Conservation (phyloP, 1,284 basidiomycete species). For the Trichosporon faecale region DNA sequence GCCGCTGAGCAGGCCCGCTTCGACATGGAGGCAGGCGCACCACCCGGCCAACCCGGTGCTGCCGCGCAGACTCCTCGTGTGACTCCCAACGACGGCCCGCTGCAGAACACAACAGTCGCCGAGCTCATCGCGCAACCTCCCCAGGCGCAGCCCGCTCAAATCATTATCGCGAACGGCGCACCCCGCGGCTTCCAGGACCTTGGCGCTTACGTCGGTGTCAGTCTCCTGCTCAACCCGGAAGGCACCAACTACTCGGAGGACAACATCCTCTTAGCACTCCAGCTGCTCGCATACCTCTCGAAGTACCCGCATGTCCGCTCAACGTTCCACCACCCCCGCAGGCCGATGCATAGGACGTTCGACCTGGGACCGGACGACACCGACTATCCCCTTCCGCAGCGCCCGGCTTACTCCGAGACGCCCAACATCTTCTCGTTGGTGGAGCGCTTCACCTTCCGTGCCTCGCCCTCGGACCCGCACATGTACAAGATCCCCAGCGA, state of each 20-base stretch:
- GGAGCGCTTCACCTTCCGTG: slow-evolving; percentile 91
- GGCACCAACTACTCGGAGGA: slow-evolving; percentile 76
- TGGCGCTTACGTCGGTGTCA: slow-evolving; percentile 46
- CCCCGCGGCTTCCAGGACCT: slow-evolving; percentile 52
- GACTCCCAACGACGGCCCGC: slow-evolving; percentile 25
- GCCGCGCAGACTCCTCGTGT: slow-evolving; percentile 37
- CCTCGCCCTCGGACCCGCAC: slow-evolving; percentile 72
- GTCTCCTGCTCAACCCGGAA: slow-evolving; percentile 48
- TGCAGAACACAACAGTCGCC: slow-evolving; percentile 23
- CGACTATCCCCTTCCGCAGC: slow-evolving; percentile 42
- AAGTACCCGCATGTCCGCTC: slow-evolving; percentile 98
- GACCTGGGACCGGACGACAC: slow-evolving; percentile 36
- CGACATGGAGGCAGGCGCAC: slow-evolving; percentile 49
- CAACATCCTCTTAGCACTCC: slow-evolving; percentile 84
- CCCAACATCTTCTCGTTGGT: slow-evolving; percentile 94
- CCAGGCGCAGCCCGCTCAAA: slow-evolving; percentile 33
- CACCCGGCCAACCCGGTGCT: slow-evolving; percentile 47
- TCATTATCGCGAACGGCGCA: slow-evolving; percentile 52
- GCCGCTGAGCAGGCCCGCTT: slow-evolving; percentile 47
- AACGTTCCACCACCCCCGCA: slow-evolving; percentile 83
- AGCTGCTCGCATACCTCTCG: slow-evolving; percentile 91
- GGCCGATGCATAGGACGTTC: slow-evolving; percentile 53
- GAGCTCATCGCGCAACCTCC: slow-evolving; percentile 20
- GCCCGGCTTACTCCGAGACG: slow-evolving; percentile 50
- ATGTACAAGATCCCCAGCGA: slow-evolving; percentile 75